A percentile compares a stretch with the other conserved stretches of the same genome.
These are phyloP conservation scores for Desmodesmus armatus DNA, from an alignment of 139 green algal species.

Conservation along the genomic window DNA sequence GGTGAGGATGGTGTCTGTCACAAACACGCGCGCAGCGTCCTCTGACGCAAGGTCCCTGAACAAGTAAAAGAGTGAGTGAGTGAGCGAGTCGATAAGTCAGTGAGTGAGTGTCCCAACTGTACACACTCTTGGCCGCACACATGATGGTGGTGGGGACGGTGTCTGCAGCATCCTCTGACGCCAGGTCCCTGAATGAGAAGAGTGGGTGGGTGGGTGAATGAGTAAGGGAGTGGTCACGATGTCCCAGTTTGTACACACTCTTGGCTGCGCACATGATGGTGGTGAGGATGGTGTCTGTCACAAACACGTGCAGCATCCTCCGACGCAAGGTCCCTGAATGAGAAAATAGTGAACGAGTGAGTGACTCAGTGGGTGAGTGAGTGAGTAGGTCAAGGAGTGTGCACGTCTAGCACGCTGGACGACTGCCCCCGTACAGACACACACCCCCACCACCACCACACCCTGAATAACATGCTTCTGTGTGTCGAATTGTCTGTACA, in stretches of 20 bases:
- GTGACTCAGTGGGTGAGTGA: too few species aligned
- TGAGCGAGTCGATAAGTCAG: too few species aligned
- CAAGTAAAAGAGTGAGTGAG: too few species aligned
- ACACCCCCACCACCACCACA: too few species aligned
- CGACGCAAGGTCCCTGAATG: slow-evolving; percentile 72
- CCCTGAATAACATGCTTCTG: too few species aligned
- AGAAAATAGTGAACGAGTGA: too few species aligned
- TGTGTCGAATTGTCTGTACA: too few species aligned
- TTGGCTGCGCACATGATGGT: slow-evolving; percentile 95
- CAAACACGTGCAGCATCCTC: slow-evolving; percentile 87
- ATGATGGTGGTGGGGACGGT: slow-evolving; percentile 94
- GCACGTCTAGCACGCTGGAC: too few species aligned
- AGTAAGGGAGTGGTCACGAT: too few species aligned
- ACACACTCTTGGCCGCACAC: slow-evolving; percentile 90
- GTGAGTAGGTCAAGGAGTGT: too few species aligned
- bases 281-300: slow-evolving; percentile 92
- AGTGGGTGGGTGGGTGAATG: too few species aligned
- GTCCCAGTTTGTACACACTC: slow-evolving; percentile 96
- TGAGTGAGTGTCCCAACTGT: slow-evolving; percentile 97
- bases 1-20: slow-evolving; percentile 92
- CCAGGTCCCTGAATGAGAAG: slow-evolving; percentile 76
- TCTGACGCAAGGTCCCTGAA: slow-evolving; percentile 74
- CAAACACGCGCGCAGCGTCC: slow-evolving; percentile 85
- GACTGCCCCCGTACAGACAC: too few species aligned
- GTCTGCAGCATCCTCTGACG: slow-evolving; percentile 78